These are phyloP conservation scores for Blastobotrys robertii DNA, from an alignment of 805 yeast species.

Conservation along the genomic window DNA sequence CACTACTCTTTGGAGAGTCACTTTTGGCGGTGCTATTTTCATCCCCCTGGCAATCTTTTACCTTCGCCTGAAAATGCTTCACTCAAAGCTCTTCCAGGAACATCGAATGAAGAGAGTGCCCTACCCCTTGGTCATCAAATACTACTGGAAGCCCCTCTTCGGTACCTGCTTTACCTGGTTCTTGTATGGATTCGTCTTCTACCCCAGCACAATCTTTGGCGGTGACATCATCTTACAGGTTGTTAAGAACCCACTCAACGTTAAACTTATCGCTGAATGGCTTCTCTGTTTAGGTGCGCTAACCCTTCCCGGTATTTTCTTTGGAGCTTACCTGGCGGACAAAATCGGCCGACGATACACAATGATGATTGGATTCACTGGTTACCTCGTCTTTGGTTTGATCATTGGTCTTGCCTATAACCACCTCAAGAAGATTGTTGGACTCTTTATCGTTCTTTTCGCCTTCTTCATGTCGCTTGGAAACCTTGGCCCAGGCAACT, in stretches of 20 bases:
- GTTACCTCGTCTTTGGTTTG: constrained; percentile 51
- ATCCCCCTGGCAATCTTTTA: constrained; percentile 70
- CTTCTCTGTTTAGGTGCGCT: constrained; percentile 75
- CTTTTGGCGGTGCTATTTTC: constrained; percentile 79
- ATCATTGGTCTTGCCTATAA: constrained; percentile 38
- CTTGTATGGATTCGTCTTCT: constrained; percentile 79
- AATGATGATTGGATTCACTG: constrained; percentile 59
- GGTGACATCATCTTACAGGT: constrained; percentile 57
- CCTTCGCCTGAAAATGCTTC: constrained; percentile 63
- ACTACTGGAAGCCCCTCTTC: constrained; percentile 71
- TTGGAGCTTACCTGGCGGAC: constrained; percentile 67
- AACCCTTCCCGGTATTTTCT: constrained; percentile 80
- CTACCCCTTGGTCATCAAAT: constrained; percentile 54
- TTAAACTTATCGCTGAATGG: constrained; percentile 85
- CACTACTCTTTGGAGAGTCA: constrained; percentile 74
- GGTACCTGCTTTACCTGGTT: constrained; percentile 77
- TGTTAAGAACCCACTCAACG: constrained; percentile 62
- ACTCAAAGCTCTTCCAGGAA: constrained; percentile 60
- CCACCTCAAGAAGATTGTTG: constrained; percentile 45
- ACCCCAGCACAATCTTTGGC: constrained; percentile 80
- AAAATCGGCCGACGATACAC: constrained; percentile 63
- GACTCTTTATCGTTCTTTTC: constrained; percentile 68
- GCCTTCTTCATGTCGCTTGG: constrained; percentile 82
- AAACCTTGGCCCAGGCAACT: constrained; percentile 90
- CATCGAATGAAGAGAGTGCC: constrained; percentile 63